Conservation (phyloP, 2,329 filamentous ascomycete genomes). For the Penicillium sp. region DNA sequence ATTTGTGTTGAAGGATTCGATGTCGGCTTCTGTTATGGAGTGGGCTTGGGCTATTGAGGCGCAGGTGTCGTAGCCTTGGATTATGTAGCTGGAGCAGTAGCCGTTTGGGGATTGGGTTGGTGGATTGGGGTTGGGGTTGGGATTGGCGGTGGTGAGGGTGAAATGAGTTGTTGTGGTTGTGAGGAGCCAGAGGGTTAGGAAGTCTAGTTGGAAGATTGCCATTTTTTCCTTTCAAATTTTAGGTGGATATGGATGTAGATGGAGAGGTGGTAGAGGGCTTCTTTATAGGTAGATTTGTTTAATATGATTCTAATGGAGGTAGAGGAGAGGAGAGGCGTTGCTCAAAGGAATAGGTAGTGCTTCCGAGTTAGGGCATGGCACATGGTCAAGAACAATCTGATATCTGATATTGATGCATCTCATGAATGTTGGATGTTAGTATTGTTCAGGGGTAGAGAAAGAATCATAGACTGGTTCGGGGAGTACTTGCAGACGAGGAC, state of each 20-base stretch:
- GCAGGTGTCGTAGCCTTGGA: slow-evolving; percentile 35
- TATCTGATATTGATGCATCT: not conserved
- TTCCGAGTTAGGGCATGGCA: not conserved
- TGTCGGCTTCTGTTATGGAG: slow-evolving; percentile 34
- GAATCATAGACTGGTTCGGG: too few relatives aligned
- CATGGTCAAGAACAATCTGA: not conserved
- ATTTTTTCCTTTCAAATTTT: not conserved
- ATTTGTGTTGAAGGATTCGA: slow-evolving; percentile 41
- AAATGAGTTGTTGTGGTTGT: not conserved
- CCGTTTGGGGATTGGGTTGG: not conserved
- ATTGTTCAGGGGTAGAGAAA: slow-evolving; percentile 7
- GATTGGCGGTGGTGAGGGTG: too few relatives aligned
- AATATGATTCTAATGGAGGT: too few relatives aligned
- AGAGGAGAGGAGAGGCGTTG: too few relatives aligned
- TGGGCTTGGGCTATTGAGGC: slow-evolving; percentile 26
- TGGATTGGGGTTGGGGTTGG: too few relatives aligned
- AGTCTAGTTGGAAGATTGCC: not conserved
- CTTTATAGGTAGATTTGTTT: slow-evolving; percentile 4
- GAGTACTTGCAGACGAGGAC: not conserved
- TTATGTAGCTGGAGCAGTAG: slow-evolving; percentile 25
- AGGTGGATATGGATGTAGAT: too few relatives aligned
- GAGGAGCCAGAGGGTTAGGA: slow-evolving; percentile 1
- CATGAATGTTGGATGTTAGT: slow-evolving; percentile 1
- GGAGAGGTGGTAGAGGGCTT: not conserved
- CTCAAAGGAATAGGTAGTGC: not conserved